Evolutionary conservation across 768 basidiomycete genomes (phyloP).

Genomic region (Tylopilus cervinicoccineus): DNA sequence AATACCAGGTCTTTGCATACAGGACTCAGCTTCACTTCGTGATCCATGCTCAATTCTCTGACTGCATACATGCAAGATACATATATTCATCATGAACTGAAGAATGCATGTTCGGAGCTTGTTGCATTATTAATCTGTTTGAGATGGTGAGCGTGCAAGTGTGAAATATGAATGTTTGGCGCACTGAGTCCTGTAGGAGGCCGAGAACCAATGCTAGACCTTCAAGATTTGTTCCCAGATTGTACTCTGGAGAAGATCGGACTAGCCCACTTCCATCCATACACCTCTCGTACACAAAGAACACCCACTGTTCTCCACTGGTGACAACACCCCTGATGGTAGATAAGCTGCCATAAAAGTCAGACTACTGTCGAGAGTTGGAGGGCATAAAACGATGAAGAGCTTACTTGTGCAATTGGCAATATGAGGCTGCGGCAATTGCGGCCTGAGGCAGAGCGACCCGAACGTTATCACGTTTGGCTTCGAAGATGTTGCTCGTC

Average conservation of each 20-base stretch:
- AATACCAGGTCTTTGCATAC: no score
- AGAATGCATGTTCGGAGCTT: neutral
- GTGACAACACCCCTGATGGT: neutral
- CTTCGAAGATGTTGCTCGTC: neutral
- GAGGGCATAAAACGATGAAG: neutral
- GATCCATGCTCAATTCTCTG: neutral
- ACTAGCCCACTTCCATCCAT: neutral
- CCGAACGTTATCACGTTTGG: neutral
- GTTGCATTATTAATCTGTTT: neutral
- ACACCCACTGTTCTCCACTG: neutral
- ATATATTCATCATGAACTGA: neutral
- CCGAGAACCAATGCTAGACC: neutral
- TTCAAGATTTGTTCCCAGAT: neutral
- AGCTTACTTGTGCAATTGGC: neutral
- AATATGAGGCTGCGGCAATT: neutral
- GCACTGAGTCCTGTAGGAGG: neutral
- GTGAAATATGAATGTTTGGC: neutral
- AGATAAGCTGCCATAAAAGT: neutral
- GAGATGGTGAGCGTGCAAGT: neutral
- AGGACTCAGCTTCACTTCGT: neutral
- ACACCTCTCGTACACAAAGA: neutral
- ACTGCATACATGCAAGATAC: neutral
- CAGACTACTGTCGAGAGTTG: neutral
- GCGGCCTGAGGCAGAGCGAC: neutral
- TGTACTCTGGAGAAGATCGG: neutral